Percentiles rank a stretch among this genome's conserved stretches.
Evolutionary conservation across 495 filamentous ascomycete genomes (phyloP).

Genomic region (Delitschia confertaspora): DNA sequence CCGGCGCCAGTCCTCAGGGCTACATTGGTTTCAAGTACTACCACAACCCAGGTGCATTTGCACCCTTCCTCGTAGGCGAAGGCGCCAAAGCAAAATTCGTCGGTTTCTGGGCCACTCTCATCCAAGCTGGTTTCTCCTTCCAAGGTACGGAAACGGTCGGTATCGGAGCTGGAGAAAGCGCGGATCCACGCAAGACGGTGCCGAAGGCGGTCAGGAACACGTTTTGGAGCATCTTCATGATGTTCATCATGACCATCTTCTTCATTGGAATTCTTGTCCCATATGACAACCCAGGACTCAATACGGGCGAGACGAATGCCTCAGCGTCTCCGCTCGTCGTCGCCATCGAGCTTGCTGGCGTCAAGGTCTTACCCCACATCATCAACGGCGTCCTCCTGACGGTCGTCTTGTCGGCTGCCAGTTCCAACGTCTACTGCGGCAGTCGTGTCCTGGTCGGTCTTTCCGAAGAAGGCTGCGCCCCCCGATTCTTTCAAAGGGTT

Average conservation of each 20-base stretch:
- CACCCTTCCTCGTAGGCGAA: conserved; percentile 23
- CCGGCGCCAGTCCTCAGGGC: conserved; percentile 21
- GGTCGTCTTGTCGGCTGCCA: conserved; percentile 35
- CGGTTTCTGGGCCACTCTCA: conserved; percentile 28
- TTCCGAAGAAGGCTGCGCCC: conserved; percentile 53
- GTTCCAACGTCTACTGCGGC: conserved; percentile 52
- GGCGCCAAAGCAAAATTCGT: conserved; percentile 25
- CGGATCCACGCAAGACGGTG: conserved; percentile 27
- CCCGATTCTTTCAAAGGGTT: conserved; percentile 34
- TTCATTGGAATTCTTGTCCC: conserved; percentile 29
- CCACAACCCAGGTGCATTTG: conserved; percentile 24
- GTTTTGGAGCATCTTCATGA: conserved; percentile 24
- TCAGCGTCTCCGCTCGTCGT: conserved; percentile 25
- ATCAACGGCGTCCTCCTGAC: conserved; percentile 26
- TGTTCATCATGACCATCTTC: conserved; percentile 26
- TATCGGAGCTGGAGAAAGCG: conserved; percentile 25
- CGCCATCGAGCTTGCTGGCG: conserved; percentile 26
- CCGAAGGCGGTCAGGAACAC: conserved; percentile 24
- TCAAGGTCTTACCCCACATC: conserved; percentile 20
- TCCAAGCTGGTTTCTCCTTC: conserved; percentile 27
- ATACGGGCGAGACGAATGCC: conserved; percentile 21
- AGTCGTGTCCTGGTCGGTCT: conserved; percentile 57
- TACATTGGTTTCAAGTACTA: conserved; percentile 28
- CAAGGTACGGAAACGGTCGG: conserved; percentile 28
- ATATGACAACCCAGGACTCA: conserved; percentile 29